Evolutionary conservation across 208 protist genomes (phyloP), one percentile per base, ranked within the genome.

Genomic region (Leishmania guyanensis): DNA sequence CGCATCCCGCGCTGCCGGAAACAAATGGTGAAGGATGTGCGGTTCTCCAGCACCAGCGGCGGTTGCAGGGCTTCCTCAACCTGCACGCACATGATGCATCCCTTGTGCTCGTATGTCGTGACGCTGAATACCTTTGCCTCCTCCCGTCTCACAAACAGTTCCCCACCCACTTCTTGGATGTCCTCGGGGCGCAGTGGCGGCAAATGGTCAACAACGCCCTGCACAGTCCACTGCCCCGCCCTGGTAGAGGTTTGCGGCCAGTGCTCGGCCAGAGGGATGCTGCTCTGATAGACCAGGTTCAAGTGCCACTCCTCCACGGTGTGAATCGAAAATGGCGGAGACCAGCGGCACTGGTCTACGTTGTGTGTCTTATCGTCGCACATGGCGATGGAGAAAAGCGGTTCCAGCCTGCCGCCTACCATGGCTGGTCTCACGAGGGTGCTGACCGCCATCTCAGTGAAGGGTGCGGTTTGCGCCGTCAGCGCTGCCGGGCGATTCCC

Each of bases 1-100:
- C 75, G 80, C 77, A 71, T 36, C 22, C 60, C 86, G 62, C 81
- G 84, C 78, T 96, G 93, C 74, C 86, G 76, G 72, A 92, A 86
- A 71, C 82, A 86, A 29, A 93, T 73, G 43, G 86, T 88, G 78
- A 83, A 95, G 26, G 84, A 75, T 0, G 91, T 93, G 64, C 93
- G 90, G 77, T 96, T 96, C 73, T 96, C 93, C 54, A 96, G 74
- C n/a, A 93, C 83, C 79, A 92, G 86, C 26, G 93, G 93, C 26
- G 93, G 91, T 58, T 80, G 80, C 48, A 78, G 53, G 12, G 89
- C 87, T n/a, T 86, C 85, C 22, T 83, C 85, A 33, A 96, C 39
- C 16, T 91, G 87, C 50, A 94, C 88, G 62, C 88, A 93, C 69
- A 91, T 88, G 64, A 91, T 86, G 58, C 86, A 83, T 81, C 89